phyloP scores from a whole-genome alignment of 306 rosid species.

The Vigna unguiculata region DNA sequence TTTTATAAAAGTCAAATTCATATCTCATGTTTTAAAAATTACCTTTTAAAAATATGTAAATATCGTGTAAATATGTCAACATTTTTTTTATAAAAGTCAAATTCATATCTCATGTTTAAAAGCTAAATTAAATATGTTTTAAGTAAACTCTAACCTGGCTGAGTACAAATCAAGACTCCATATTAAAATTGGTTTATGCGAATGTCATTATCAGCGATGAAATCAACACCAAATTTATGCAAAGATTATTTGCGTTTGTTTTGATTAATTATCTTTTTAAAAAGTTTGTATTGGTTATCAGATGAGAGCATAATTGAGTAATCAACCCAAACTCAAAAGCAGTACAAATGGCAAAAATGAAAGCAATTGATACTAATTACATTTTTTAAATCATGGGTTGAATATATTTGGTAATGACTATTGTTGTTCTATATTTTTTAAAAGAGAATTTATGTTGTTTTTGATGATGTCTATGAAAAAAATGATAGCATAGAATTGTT shows the following conservation, averaged over 20 bases:
- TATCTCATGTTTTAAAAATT: too few relatives aligned
- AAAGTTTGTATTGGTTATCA: neutral
- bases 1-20: too few relatives aligned
- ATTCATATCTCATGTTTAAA: neutral
- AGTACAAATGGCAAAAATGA: neutral
- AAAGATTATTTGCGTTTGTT: neutral
- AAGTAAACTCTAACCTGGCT: neutral
- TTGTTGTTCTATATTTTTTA: too few relatives aligned
- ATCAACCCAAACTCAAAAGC: neutral
- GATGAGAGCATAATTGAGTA: neutral
- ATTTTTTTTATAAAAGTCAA: neutral
- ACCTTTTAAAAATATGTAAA: too few relatives aligned
- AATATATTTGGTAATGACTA: neutral
- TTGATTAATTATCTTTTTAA: neutral
- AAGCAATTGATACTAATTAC: neutral
- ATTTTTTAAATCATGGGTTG: neutral
- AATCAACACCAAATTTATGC: too few relatives aligned
- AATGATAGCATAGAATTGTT: too few relatives aligned
- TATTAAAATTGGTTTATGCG: neutral
- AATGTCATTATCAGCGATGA: neutral
- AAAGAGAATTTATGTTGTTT: too few relatives aligned
- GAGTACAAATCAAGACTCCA: neutral
- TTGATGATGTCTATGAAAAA: too few relatives aligned
- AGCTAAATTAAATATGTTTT: neutral
- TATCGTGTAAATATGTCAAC: neutral